phyloP scores from a whole-genome alignment of 805 yeast species.

The Yamadazyma laniorum region DNA sequence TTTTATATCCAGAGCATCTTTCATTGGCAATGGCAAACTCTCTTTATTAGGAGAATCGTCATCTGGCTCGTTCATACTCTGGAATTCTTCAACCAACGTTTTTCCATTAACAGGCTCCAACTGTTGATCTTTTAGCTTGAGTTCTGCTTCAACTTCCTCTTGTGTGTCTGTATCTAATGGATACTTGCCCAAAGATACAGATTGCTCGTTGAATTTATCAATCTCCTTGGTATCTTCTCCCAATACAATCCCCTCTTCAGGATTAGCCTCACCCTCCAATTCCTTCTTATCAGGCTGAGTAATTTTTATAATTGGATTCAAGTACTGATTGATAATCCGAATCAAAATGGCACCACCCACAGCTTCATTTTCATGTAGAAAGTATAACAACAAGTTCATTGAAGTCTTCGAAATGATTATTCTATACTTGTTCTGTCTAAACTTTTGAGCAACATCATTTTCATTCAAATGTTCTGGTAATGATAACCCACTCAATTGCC shows the following conservation, averaged over 20 bases:
- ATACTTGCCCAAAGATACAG: slow-evolving; percentile 75
- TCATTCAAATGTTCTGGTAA: slow-evolving; percentile 79
- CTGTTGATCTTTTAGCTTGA: slow-evolving; percentile 63
- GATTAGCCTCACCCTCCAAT: slow-evolving; percentile 48
- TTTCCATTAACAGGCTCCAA: slow-evolving; percentile 33
- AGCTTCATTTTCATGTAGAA: slow-evolving; percentile 86
- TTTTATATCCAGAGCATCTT: slow-evolving; percentile 75
- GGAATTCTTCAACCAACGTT: slow-evolving; percentile 39
- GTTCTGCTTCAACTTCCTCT: slow-evolving; percentile 80
- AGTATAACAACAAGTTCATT: slow-evolving; percentile 77
- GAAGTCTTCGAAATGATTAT: slow-evolving; percentile 80
- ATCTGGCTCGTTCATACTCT: slow-evolving; percentile 48
- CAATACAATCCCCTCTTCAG: slow-evolving; percentile 53
- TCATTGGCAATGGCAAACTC: slow-evolving; percentile 79
- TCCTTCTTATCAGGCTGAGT: slow-evolving; percentile 41
- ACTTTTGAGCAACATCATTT: slow-evolving; percentile 76
- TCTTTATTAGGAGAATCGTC: slow-evolving; percentile 73
- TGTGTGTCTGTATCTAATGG: slow-evolving; percentile 85
- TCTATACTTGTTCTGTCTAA: slow-evolving; percentile 68
- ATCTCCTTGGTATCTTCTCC: slow-evolving; percentile 44
- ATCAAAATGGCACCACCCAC: slow-evolving; percentile 88
- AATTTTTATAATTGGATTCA: slow-evolving; percentile 50
- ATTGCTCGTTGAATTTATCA: slow-evolving; percentile 64
- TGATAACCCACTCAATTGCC: slow-evolving; percentile 68
- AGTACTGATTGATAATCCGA: slow-evolving; percentile 79